phyloP scores from a whole-genome alignment of 352 stramenopile species.

The Phytophthora ramorum region DNA sequence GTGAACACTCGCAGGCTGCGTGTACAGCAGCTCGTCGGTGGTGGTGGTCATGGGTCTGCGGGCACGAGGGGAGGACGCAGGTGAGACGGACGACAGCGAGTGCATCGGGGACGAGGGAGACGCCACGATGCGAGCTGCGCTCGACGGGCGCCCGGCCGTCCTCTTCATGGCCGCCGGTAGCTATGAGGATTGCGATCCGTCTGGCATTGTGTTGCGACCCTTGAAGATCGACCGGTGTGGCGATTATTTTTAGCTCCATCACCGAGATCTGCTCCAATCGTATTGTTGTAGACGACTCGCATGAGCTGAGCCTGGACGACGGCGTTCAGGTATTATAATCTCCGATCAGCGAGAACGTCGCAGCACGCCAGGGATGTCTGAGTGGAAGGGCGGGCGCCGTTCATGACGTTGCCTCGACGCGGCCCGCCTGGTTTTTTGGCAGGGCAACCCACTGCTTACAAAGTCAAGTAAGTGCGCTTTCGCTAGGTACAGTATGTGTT shows the following conservation, averaged over 20 bases:
- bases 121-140: background rate
- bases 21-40: slow-evolving; percentile 50
- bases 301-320: background rate
- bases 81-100: slow-evolving; percentile 23
- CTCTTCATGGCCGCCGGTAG: slow-evolving; percentile 7
- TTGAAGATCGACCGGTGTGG: slow-evolving; percentile 4
- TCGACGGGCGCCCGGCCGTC: slow-evolving; percentile 9
- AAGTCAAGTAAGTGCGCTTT: slow-evolving; percentile 18
- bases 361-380: slow-evolving; percentile 3
- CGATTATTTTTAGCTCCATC: slow-evolving; percentile 6
- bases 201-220: background rate
- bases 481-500: slow-evolving; percentile 21
- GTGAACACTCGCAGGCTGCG: slow-evolving; percentile 77
- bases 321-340: background rate
- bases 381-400: slow-evolving; percentile 14
- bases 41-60: slow-evolving; percentile 31
- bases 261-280: background rate
- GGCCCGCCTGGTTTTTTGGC: slow-evolving; percentile 17
- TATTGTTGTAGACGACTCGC: slow-evolving; percentile 5
- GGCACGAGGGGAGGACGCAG: slow-evolving; percentile 25
- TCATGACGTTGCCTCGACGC: slow-evolving; percentile 7
- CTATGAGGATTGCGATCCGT: background rate
- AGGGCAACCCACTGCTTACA: slow-evolving; percentile 17
- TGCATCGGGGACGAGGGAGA: slow-evolving; percentile 11
- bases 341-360: background rate